These are phyloP conservation scores for Coprinopsis cinerea DNA, from an alignment of 768 basidiomycete genomes.

Conservation along the genomic window DNA sequence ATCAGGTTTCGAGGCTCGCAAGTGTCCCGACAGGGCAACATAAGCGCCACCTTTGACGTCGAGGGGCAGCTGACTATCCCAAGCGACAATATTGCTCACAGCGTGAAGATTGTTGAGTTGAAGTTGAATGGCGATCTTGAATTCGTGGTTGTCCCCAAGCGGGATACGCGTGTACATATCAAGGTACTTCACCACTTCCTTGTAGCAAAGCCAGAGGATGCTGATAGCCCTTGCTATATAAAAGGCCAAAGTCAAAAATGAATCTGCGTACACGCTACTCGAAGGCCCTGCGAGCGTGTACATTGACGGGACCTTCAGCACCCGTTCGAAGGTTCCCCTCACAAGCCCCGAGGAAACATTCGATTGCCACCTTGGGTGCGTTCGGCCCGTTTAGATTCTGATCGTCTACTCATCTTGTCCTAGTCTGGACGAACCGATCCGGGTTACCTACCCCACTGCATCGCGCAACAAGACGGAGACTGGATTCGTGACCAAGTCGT, in stretches of 20 bases:
- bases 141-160: slow-evolving; percentile 36
- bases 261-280: slow-evolving; percentile 46
- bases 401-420: background rate
- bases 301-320: slow-evolving; percentile 51
- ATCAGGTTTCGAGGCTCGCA: no score
- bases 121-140: slow-evolving; percentile 30
- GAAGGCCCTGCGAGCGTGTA: slow-evolving; percentile 43
- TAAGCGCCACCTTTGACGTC: background rate
- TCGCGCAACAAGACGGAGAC: slow-evolving; percentile 26
- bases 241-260: slow-evolving; percentile 46
- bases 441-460: slow-evolving; percentile 33
- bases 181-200: slow-evolving; percentile 21
- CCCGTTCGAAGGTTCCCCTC: slow-evolving; percentile 35
- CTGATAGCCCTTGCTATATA: background rate
- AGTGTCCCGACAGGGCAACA: no score
- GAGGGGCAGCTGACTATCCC: background rate
- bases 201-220: background rate
- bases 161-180: slow-evolving; percentile 31
- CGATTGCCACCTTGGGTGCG: slow-evolving; percentile 40
- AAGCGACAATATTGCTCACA: slow-evolving; percentile 25
- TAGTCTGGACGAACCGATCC: slow-evolving; percentile 36
- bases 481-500: slow-evolving; percentile 30
- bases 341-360: slow-evolving; percentile 40
- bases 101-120: slow-evolving; percentile 33
- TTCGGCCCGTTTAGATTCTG: background rate